Base-by-base conservation (phyloP, 345 rosid species). In the Erysimum cheiranthoides region DNA sequence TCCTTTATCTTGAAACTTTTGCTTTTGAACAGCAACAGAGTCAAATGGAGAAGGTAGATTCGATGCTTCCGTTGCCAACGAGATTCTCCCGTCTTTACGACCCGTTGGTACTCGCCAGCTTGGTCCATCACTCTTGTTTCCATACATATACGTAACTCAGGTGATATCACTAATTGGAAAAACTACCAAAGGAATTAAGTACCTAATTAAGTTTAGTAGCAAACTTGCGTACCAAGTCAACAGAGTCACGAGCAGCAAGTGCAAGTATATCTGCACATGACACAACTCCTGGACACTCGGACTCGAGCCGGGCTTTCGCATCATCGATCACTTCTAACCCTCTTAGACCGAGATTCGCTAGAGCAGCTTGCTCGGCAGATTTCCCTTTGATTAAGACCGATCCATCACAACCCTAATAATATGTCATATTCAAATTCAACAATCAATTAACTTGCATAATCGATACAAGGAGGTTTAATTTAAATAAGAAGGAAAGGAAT, bases 21-120 rank as follows among this genome's bases (percentile, higher is more conserved):
- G 82, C 77, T 84, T 90, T 76, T 85, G 92, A 49, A 79, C 80
- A 59, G 81, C 47, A 35, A 78, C 72, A 47, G 90, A 78, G 64
- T 86, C 96, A 3, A 86, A 76, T 38, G 89, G 90, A 32, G 92
- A 86, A 16, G 93, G 93, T 70, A 85, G 82, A 71, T 68, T 85
- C 16, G 86, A 49, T 21, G 76, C 86, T 73, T 87, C 84, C 8
- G 87, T 77, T 12, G 90, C 78, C 39, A 63, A 77, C 17, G 92
- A 89, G n/a, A 86, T 72, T 54, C 85, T 85, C 16, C 97, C 92
- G 60, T 91, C 94, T 84, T 86, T 89, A 74, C 92, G 81, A 10
- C 97, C 93, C 3, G 92, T 89, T 50, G 90, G 92, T 25, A 89
- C 92, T 49, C 69, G 4, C 97, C 93, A 91, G 54, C 86, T 87